These are phyloP conservation scores for Haplographium delicatum DNA, from an alignment of 495 filamentous ascomycete genomes.

Conservation along the genomic window DNA sequence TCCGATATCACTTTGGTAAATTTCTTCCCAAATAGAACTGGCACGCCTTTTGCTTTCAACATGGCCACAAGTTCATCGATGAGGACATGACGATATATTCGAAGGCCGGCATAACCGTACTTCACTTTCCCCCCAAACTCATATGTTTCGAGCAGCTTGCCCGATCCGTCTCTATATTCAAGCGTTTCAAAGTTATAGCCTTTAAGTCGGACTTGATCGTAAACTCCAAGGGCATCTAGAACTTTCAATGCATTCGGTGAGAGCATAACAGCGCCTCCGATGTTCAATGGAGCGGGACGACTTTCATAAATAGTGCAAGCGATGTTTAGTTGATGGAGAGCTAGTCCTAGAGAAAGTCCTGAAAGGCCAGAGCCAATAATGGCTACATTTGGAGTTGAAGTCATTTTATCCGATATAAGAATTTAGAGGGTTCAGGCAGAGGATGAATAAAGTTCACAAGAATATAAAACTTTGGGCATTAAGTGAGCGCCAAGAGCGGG, in stretches of 20 bases:
- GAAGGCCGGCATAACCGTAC: conserved; percentile 12
- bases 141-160: conserved; percentile 6
- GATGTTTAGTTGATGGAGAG: conserved; percentile 31
- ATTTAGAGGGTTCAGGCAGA: too few relatives aligned
- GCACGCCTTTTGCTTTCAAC: conserved; percentile 4
- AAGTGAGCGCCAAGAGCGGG: too few relatives aligned
- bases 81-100: conserved; percentile 15
- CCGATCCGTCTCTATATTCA: conserved; percentile 9
- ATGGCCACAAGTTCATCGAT: conserved; percentile 8
- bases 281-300: conserved; percentile 26
- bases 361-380: conserved; percentile 19
- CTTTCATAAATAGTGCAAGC: conserved; percentile 41
- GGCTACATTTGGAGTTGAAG: conserved; percentile 5
- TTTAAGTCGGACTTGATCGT: conserved; percentile 16
- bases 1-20: conserved; percentile 6
- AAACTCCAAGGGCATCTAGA: conserved; percentile 38
- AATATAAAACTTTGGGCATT: too few relatives aligned
- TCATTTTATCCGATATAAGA: neutral
- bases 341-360: conserved; percentile 35
- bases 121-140: conserved; percentile 14
- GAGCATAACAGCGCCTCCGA: conserved; percentile 46
- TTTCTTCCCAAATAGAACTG: conserved; percentile 13
- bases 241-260: conserved; percentile 45
- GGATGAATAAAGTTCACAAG: too few relatives aligned
- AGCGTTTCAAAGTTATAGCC: conserved; percentile 19